Evolutionary conservation across 1,284 basidiomycete species (phyloP), one percentile per base, ranked within the genome.

Genomic region (Pseudozyma pruni): DNA sequence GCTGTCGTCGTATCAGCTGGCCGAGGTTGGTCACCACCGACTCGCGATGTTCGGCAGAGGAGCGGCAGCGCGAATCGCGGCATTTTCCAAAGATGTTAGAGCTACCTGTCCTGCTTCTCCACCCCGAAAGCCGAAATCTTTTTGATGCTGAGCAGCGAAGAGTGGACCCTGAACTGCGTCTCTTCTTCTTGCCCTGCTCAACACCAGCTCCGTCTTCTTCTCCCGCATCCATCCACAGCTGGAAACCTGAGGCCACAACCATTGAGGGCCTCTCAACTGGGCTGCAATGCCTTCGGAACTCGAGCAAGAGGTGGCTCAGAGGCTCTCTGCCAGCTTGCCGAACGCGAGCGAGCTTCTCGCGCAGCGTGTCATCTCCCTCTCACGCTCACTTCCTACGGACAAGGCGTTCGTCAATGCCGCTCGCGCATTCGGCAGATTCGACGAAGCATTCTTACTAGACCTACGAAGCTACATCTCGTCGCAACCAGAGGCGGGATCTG

Each of bases 341-440:
- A 64, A 60, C 8, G 71, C 76, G n/a, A 80, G 77, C 55, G 55
- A 70, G 22, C 54, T 74, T 14, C 63, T 81, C 19, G 76, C 79
- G 13, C 60, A 63, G n/a, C 48, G 68, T 23, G 60, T 81, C 50
- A 74, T 81, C 35, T 56, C 64, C 10, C 61, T 81, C 13, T 78
- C 73, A 1, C 56, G 69, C 11, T 69, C 63, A 10, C 44, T 68
- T 2, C 74, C 75, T 8, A 47, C 70, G 2, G 69, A 79, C 39
- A 52, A 58, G 37, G 60, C 49, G 23, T 73, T 80, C 31, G 69
- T 71, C 63, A 52, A 75, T 89, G 92, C 92, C 71, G 89, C 91
- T 44, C 87, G 86, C 57, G 86, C 89, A 27, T 95, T 95, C 84
- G 92, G 92, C 81, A 91, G 92, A 84, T 94, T 94, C 80, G 86